Evolutionary conservation across 2,329 filamentous ascomycete genomes (phyloP).

Genomic region (Diaporthe destruens): DNA sequence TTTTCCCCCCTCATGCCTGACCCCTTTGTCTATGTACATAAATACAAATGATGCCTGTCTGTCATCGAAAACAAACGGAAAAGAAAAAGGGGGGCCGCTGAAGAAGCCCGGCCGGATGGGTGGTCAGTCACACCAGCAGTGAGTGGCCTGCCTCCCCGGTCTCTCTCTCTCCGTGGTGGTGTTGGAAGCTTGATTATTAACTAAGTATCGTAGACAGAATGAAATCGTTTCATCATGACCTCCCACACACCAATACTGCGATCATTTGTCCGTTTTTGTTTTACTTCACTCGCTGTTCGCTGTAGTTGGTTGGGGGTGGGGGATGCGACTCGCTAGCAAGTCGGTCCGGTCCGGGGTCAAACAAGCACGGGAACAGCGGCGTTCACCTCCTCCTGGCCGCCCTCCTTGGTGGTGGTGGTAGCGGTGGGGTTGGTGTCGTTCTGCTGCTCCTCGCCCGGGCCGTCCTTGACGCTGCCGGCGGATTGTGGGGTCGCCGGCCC

Average conservation of each 20-base stretch:
- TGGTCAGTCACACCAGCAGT: constrained; percentile 28
- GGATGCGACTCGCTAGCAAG: not conserved
- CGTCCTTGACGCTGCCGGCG: constrained; percentile 45
- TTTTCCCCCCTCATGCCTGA: not conserved
- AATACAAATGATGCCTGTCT: constrained; percentile 36
- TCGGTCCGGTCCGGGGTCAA: constrained; percentile 20
- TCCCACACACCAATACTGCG: not conserved
- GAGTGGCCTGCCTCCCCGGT: too few species aligned
- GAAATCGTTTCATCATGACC: constrained; percentile 40
- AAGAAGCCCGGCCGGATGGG: constrained; percentile 11
- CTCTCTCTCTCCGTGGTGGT: not conserved
- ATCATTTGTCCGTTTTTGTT: not conserved
- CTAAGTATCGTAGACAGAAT: constrained; percentile 37
- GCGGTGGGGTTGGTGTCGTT: not conserved
- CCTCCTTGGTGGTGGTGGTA: constrained; percentile 14
- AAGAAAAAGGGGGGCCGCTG: not conserved
- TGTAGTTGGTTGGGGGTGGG: not conserved
- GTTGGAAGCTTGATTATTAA: constrained; percentile 26
- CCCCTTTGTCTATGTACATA: constrained; percentile 40
- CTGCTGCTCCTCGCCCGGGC: constrained; percentile 41
- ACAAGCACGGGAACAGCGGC: constrained; percentile 37
- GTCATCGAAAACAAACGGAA: constrained; percentile 28
- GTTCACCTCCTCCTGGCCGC: constrained; percentile 20
- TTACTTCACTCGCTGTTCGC: not conserved
- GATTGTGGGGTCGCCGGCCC: constrained; percentile 51